phyloP scores from a whole-genome alignment of 768 basidiomycete genomes.

The Boletales sp. region DNA sequence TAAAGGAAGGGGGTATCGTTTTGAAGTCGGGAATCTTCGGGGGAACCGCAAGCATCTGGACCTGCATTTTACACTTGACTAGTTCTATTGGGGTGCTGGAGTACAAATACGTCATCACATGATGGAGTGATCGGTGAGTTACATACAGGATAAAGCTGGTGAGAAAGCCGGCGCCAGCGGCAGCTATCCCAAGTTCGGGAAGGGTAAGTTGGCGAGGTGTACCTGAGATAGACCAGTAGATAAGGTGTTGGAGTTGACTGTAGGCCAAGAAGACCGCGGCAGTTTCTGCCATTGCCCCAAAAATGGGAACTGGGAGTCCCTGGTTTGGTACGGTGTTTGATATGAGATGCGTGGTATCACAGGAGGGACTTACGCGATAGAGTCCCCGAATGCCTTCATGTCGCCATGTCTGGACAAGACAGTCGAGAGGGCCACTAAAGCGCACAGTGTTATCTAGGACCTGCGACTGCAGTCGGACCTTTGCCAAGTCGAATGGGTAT shows the following conservation, averaged over 20 bases:
- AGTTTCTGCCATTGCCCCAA: constrained; percentile 87
- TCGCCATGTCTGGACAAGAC: constrained; percentile 54
- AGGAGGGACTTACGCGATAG: constrained; percentile 41
- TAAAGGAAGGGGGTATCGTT: constrained; percentile 15
- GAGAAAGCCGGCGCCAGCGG: constrained; percentile 72
- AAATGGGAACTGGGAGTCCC: constrained; percentile 84
- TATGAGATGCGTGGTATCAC: not conserved
- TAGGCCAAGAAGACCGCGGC: constrained; percentile 82
- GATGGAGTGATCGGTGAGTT: not conserved
- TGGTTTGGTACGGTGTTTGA: constrained; percentile 24
- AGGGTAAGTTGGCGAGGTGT: constrained; percentile 43
- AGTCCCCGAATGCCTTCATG: constrained; percentile 56
- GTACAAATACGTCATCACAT: not conserved
- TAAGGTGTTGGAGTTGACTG: constrained; percentile 59
- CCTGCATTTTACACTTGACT: constrained; percentile 94
- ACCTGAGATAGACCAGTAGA: constrained; percentile 34
- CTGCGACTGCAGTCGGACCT: constrained; percentile 88
- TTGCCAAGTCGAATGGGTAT: constrained; percentile 90
- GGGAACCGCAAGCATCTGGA: constrained; percentile 60
- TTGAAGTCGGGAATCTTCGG: constrained; percentile 11
- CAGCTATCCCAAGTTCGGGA: constrained; percentile 69
- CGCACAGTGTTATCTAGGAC: constrained; percentile 62
- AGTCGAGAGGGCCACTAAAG: constrained; percentile 59
- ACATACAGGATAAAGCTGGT: constrained; percentile 82
- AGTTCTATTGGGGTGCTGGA: constrained; percentile 87